Conservation (phyloP, 2,329 filamentous ascomycete species). For the Diplodia intermedia region DNA sequence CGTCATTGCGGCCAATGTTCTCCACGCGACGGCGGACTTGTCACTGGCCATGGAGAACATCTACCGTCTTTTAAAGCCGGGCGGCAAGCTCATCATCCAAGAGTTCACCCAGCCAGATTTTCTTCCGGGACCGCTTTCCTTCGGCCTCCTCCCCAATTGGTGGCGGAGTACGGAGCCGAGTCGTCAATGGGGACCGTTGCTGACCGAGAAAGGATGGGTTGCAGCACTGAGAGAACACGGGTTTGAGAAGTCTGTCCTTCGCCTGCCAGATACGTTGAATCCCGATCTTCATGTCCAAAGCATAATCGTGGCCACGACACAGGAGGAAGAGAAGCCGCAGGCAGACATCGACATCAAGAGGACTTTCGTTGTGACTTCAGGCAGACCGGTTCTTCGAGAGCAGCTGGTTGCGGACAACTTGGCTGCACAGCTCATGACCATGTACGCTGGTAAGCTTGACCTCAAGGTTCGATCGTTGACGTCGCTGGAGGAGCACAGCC, state of each 20-base stretch:
- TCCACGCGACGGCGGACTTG: slow-evolving; percentile 33
- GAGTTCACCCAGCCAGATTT: slow-evolving; percentile 30
- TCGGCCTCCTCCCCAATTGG: slow-evolving; percentile 32
- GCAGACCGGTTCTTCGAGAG: slow-evolving; percentile 8
- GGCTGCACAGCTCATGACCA: slow-evolving; percentile 25
- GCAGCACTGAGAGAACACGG: slow-evolving; percentile 13
- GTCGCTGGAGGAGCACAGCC: slow-evolving; percentile 8
- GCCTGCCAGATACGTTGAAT: slow-evolving; percentile 17
- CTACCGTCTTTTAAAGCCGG: slow-evolving; percentile 43
- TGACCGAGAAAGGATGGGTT: slow-evolving; percentile 20
- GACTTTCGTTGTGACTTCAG: slow-evolving; percentile 18
- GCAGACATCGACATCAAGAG: slow-evolving; percentile 18
- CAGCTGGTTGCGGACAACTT: slow-evolving; percentile 26
- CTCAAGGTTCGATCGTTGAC: slow-evolving; percentile 14
- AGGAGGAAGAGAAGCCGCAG: slow-evolving; percentile 9
- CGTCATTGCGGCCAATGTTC: slow-evolving; percentile 33
- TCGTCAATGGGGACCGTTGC: slow-evolving; percentile 18
- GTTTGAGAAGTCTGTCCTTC: slow-evolving; percentile 16
- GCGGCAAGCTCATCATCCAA: slow-evolving; percentile 52
- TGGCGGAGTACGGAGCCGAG: slow-evolving; percentile 31
- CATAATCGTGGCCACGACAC: slow-evolving; percentile 13
- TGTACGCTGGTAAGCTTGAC: slow-evolving; percentile 34
- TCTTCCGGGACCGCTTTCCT: not conserved
- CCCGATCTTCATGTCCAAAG: slow-evolving; percentile 21
- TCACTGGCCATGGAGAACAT: slow-evolving; percentile 34